These are phyloP conservation scores for Neurospora sp. DNA, from an alignment of 2,329 filamentous ascomycete genomes.

Conservation along the genomic window DNA sequence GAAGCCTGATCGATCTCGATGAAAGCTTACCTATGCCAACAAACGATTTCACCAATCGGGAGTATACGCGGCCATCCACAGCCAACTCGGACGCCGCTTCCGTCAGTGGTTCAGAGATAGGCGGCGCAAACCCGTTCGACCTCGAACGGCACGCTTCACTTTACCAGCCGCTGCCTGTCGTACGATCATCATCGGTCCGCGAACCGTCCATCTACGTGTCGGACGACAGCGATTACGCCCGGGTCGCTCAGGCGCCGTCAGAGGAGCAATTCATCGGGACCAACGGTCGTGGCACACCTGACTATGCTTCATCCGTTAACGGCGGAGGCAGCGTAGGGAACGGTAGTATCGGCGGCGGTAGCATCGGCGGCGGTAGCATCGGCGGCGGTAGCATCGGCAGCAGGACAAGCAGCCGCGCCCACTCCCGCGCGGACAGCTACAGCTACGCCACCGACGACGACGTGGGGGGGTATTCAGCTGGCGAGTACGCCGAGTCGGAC, in stretches of 20 bases:
- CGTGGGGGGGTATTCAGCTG: constrained; percentile 14
- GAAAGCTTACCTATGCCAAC: constrained; percentile 26
- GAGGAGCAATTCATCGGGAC: constrained; percentile 18
- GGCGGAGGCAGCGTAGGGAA: neutral
- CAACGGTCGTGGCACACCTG: constrained; percentile 19
- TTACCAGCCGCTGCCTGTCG: constrained; percentile 29
- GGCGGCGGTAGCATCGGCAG: constrained; percentile 8
- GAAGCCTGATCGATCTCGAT: constrained; percentile 28
- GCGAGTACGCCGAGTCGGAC: constrained; percentile 20
- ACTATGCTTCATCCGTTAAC: neutral
- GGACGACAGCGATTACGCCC: constrained; percentile 44
- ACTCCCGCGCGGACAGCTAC: constrained; percentile 20
- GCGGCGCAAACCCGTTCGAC: constrained; percentile 49
- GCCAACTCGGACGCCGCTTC: constrained; percentile 50
- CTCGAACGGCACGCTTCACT: constrained; percentile 53
- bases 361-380: constrained; percentile 4
- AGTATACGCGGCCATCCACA: constrained; percentile 45
- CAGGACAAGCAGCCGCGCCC: constrained; percentile 13
- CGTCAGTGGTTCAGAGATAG: constrained; percentile 45
- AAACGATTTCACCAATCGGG: constrained; percentile 30
- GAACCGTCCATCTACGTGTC: constrained; percentile 53
- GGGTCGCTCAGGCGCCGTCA: constrained; percentile 17
- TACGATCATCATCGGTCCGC: constrained; percentile 21
- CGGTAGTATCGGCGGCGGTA: neutral
- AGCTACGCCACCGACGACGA: constrained; percentile 13